Evolutionary conservation across 169 alveolate species (phyloP), one percentile per base, ranked within the genome.

Genomic region (Babesia sp.): DNA sequence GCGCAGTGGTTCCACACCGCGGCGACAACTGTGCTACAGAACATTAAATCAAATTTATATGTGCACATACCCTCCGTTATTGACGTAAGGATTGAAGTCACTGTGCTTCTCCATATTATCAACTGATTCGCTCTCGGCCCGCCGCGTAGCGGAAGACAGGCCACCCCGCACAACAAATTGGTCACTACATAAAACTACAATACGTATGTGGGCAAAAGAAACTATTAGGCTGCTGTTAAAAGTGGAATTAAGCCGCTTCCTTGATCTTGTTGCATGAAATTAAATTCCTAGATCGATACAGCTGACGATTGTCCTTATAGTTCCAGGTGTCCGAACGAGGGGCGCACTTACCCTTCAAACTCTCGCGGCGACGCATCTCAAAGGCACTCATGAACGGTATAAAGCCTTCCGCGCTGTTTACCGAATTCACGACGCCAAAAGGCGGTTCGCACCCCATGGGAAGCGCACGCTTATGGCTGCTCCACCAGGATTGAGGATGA

Each of bases 1-100:
- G 94, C 97, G 85, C 90, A 94, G 76, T 94, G 95, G 41, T 93
- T 90, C 56, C 97, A 95, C 34, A 97, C 94, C 48, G 95, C 91
- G 39, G 98, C 98, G 69, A 95, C 79, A 18, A 89, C 93, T 54
- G 93, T 89, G 53, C 93, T 89, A 51, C 34, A 50, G 31, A 22
- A 51, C 7, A 3, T 9, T 44, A 26, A n/a, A 22, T 26, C 14
- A 1, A 22, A 3, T 24, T 46, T 41, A 29, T 12, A 7, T 28
- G 31, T 29, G 28, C 41, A 31, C 57, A 1, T 73, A 89, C 93
- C 93, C 93, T 76, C 93, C 93, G 71, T 89, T 89, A 44, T 89
- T 87, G 29, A 89, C 73, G 54, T 89, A 89, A 22, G 93, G 93
- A 60, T 89, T 81, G 58, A 72, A 81, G 48, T 71, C 79, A 31